phyloP scores from a whole-genome alignment of 352 stramenopile species.

The Pythium biforme region DNA sequence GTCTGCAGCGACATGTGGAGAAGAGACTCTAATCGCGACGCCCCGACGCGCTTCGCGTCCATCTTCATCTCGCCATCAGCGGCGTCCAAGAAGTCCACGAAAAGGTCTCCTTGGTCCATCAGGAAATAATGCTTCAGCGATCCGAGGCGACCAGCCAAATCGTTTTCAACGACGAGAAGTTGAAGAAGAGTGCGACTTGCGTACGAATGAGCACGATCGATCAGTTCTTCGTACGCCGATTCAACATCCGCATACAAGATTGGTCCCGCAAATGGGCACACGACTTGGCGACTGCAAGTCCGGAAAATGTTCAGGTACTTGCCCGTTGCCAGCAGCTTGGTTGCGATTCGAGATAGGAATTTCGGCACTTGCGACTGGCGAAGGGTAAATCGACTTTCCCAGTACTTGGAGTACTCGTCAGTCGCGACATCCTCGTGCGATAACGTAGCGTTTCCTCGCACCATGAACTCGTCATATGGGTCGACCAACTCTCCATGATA shows the following conservation, averaged over 20 bases:
- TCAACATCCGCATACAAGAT: slow-evolving; percentile 68
- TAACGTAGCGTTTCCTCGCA: slow-evolving; percentile 75
- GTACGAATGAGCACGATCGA: slow-evolving; percentile 82
- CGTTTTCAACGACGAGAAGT: slow-evolving; percentile 81
- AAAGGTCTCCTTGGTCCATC: slow-evolving; percentile 98
- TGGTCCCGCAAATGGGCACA: slow-evolving; percentile 74
- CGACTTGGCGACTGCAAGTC: slow-evolving; percentile 73
- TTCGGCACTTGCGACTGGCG: slow-evolving; percentile 75
- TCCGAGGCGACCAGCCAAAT: slow-evolving; percentile 68
- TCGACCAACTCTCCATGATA: slow-evolving; percentile 89
- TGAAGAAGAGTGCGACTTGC: slow-evolving; percentile 74
- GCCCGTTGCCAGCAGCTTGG: slow-evolving; percentile 88
- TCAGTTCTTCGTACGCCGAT: slow-evolving; percentile 77
- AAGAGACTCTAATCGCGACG: slow-evolving; percentile 91
- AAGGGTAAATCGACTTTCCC: slow-evolving; percentile 85
- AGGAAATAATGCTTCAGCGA: slow-evolving; percentile 98
- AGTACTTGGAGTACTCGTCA: slow-evolving; percentile 90
- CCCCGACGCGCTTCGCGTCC: slow-evolving; percentile 82
- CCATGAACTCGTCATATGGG: slow-evolving; percentile 92
- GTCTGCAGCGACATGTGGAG: slow-evolving; percentile 93
- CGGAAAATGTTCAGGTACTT: slow-evolving; percentile 93
- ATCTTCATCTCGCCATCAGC: slow-evolving; percentile 94
- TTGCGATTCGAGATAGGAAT: slow-evolving; percentile 70
- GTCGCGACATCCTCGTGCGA: slow-evolving; percentile 81
- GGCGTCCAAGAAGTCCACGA: slow-evolving; percentile 97